Evolutionary conservation across 1,139 yeast genomes (phyloP).

Genomic region (Blastobotrys ciferrii): DNA sequence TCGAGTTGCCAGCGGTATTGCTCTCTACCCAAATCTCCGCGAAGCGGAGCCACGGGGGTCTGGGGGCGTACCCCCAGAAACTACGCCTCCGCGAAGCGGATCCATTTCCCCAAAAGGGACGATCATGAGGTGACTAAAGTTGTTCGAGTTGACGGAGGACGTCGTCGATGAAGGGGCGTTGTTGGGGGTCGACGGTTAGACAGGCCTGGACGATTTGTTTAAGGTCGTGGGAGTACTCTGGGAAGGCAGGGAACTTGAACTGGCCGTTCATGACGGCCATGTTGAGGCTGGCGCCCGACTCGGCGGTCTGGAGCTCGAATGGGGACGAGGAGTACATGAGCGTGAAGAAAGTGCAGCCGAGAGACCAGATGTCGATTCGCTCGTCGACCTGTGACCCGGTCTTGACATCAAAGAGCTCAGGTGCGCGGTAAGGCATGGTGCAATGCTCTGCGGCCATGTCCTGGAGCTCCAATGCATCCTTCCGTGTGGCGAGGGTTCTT

Average conservation of each 20-base stretch:
- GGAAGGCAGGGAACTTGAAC: slow-evolving; percentile 58
- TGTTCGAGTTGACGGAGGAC: slow-evolving; percentile 43
- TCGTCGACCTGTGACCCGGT: slow-evolving; percentile 64
- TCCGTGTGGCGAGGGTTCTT: slow-evolving; percentile 52
- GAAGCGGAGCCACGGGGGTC: no score
- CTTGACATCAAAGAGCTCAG: slow-evolving; percentile 78
- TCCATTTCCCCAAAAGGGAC: no score
- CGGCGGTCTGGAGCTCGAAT: slow-evolving; percentile 77
- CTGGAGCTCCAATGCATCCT: slow-evolving; percentile 71
- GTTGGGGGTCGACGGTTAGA: slow-evolving; percentile 54
- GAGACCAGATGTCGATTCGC: slow-evolving; percentile 83
- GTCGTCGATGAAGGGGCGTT: slow-evolving; percentile 63
- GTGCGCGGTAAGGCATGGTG: slow-evolving; percentile 85
- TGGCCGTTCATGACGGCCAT: slow-evolving; percentile 74
- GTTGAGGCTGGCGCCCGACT: slow-evolving; percentile 77
- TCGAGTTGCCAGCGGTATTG: no score
- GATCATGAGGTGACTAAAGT: no score
- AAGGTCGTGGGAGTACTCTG: slow-evolving; percentile 54
- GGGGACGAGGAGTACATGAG: slow-evolving; percentile 80
- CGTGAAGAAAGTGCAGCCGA: slow-evolving; percentile 80
- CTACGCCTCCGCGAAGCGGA: no score
- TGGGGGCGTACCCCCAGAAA: no score
- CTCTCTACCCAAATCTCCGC: no score
- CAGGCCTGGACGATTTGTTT: slow-evolving; percentile 58
- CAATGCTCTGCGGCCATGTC: slow-evolving; percentile 86